A percentile compares a stretch with the other conserved stretches of the same genome.
Evolutionary conservation across 352 stramenopile genomes (phyloP).

Genomic region (Pythium phragmitis): DNA sequence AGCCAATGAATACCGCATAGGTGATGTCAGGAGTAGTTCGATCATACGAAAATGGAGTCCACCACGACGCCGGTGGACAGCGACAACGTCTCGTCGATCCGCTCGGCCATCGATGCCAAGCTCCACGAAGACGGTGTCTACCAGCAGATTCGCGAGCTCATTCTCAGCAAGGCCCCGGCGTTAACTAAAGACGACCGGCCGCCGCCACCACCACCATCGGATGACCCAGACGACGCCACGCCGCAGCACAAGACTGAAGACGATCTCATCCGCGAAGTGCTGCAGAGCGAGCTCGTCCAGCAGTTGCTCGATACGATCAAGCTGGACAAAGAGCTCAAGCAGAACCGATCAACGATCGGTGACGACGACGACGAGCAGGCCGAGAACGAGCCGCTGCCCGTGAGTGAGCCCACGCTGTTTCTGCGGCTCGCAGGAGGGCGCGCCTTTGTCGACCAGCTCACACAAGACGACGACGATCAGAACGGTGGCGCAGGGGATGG

Average conservation of each 20-base stretch:
- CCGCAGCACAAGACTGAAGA: constrained; percentile 24
- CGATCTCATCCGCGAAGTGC: constrained; percentile 50
- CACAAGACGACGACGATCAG: constrained; percentile 21
- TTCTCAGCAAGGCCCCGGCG: constrained; percentile 32
- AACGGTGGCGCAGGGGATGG: not conserved
- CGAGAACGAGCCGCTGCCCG: constrained; percentile 7
- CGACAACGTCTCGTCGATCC: constrained; percentile 49
- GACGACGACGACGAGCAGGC: not conserved
- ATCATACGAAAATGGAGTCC: not conserved
- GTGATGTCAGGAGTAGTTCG: too few species aligned
- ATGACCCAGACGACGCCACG: not conserved
- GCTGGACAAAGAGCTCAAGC: constrained; percentile 27
- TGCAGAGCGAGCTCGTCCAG: constrained; percentile 78
- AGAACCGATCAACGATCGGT: not conserved
- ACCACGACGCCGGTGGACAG: not conserved
- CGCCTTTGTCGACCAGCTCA: constrained; percentile 75
- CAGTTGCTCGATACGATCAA: constrained; percentile 54
- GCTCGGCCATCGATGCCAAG: constrained; percentile 70
- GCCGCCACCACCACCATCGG: not conserved
- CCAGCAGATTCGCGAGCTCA: constrained; percentile 63
- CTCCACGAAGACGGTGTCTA: constrained; percentile 78
- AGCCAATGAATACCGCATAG: constrained; percentile 14
- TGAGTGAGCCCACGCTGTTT: constrained; percentile 35
- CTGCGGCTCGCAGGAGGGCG: constrained; percentile 54
- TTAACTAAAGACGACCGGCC: constrained; percentile 23